Percentiles rank a stretch among this genome's conserved stretches.
Conservation (phyloP, 345 rosid genomes). For the Lumnitzera racemosa region DNA sequence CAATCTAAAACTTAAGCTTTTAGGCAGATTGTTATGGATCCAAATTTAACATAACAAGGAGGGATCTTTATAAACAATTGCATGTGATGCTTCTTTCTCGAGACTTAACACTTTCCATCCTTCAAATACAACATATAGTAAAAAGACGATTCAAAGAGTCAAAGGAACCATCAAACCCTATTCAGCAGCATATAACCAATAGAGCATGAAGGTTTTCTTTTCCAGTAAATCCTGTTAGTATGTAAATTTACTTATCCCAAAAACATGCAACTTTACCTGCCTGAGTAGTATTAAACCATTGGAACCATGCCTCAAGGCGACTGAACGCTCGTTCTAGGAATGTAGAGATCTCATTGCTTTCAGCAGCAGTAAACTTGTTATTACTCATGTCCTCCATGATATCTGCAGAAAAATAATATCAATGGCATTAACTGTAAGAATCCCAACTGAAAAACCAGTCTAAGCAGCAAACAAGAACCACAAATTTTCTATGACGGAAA, state of each 20-base stretch:
- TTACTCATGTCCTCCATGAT: constrained; percentile 48
- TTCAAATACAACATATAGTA: too few species aligned
- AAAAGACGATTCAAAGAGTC: too few species aligned
- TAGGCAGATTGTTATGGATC: too few species aligned
- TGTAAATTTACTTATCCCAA: not conserved
- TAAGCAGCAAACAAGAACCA: not conserved
- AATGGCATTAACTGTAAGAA: constrained; percentile 1
- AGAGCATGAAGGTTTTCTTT: too few species aligned
- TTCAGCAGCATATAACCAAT: too few species aligned
- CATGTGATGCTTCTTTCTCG: too few species aligned
- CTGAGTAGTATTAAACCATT: constrained; percentile 84
- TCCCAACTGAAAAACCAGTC: not conserved
- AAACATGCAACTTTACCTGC: constrained; percentile 35
- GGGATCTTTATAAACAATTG: too few species aligned
- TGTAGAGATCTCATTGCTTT: constrained; percentile 49
- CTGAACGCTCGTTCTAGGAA: constrained; percentile 64
- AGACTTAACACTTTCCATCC: too few species aligned
- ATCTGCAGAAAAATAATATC: constrained; percentile 31
- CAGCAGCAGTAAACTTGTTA: constrained; percentile 44
- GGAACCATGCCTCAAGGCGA: constrained; percentile 85
- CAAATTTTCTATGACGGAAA: not conserved
- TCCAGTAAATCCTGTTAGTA: not conserved
- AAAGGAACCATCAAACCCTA: too few species aligned
- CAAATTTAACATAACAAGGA: too few species aligned
- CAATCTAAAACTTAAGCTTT: too few species aligned